Conservation (phyloP, 768 basidiomycete species). For the Leccinum boreale region DNA sequence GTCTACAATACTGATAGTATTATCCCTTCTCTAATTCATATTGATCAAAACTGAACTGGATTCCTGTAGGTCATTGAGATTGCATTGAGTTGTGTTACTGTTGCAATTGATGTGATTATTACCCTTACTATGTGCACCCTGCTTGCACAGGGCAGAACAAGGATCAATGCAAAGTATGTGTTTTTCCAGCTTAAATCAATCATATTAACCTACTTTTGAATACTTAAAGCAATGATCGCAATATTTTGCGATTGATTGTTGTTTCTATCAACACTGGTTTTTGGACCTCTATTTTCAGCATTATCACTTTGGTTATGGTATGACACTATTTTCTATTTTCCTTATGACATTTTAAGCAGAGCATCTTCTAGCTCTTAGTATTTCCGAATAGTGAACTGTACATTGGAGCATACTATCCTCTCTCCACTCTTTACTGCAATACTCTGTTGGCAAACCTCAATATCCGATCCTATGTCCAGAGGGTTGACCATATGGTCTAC, state of each 20-base stretch:
- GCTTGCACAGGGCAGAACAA: background rate
- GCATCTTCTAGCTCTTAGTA: background rate
- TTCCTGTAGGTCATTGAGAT: background rate
- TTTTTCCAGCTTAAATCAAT: background rate
- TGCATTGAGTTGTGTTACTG: background rate
- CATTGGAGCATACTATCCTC: background rate
- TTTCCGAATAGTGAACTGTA: background rate
- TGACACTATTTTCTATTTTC: background rate
- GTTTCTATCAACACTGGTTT: background rate
- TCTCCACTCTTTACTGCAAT: background rate
- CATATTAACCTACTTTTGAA: background rate
- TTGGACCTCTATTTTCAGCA: background rate
- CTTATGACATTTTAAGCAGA: background rate
- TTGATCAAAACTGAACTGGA: background rate
- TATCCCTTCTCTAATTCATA: background rate
- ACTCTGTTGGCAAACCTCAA: background rate
- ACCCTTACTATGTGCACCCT: background rate
- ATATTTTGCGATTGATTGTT: background rate
- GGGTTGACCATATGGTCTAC: background rate
- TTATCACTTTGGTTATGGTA: background rate
- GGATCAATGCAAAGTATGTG: background rate
- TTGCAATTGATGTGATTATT: background rate
- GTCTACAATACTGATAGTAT: background rate
- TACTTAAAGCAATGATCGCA: background rate
- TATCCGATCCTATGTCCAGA: background rate